Base-by-base conservation (phyloP, 2,329 filamentous ascomycete genomes). In the Colletotrichum somersetense region DNA sequence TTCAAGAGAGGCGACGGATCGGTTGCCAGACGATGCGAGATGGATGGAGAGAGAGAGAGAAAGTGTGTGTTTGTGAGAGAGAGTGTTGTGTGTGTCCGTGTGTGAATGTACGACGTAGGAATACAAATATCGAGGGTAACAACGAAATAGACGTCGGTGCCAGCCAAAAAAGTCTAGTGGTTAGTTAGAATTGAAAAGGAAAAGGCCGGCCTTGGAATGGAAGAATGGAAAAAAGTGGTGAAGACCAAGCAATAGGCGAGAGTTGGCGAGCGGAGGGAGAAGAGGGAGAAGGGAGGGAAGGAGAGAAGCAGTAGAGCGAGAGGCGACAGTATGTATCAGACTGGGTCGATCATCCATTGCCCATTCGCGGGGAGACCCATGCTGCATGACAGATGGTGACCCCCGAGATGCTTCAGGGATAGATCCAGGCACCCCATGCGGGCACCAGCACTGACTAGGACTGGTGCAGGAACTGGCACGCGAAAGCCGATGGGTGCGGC, bases 311-410 rank as follows among this genome's bases (percentile, higher is more conserved):
- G 62, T 48, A 33, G 70, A 65, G 72, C 67, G 70, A 69, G 62
- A 74, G 71, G 66, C 63, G 66, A 73, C 70, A 71, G 73, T 73
- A 73, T 74, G 73, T 74, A 73, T 73, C 70, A 73, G 71, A 71
- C 67, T 73, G 50, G 72, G 76, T 64, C 74, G 63, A 73, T 73
- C 71, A 64, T 71, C 62, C 61, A 66, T 66, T 62, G 56, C 58
- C 57, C 67, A 71, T 71, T 71, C 71, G 71, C 67, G 71, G 71
- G 71, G 71, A 71, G 71, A 73, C 71, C 71, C 71, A 73, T 73
- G 71, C 66, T 42, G 67, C 71, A 73, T 73, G 62, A 71, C 67
- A 73, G 71, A 73, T 71, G 57, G n/a, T 46, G 57, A 61, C 61
- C 62, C 33, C 53, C 18, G 59, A 70, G 56, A 58, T 66, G 67